Evolutionary conservation across 805 yeast species (phyloP).

Genomic region (Helenozyma baotianmanensis): DNA sequence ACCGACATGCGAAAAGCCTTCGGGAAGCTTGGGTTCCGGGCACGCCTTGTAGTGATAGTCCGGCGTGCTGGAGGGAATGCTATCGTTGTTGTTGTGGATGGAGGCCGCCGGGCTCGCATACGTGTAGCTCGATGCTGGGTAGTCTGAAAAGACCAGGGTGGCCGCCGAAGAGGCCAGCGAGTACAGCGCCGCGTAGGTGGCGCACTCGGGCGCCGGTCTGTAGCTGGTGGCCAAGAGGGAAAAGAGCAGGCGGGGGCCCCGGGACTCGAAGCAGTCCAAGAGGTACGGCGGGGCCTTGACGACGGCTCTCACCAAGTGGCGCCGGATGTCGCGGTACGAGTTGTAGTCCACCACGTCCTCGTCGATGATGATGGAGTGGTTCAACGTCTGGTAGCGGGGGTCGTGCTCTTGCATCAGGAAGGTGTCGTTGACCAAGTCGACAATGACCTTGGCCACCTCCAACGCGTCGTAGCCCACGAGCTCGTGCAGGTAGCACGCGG

Average conservation of each 20-base stretch:
- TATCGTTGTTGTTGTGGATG: not conserved
- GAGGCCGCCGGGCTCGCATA: slow-evolving; percentile 1
- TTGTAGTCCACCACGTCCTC: slow-evolving; percentile 3
- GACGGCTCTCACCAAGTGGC: slow-evolving; percentile 7
- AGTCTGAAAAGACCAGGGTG: slow-evolving; percentile 5
- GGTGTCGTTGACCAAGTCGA: slow-evolving; percentile 30
- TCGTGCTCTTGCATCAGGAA: slow-evolving; percentile 19
- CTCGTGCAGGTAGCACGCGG: slow-evolving; percentile 44
- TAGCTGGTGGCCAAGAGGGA: slow-evolving; percentile 4
- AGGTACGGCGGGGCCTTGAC: slow-evolving; percentile 11
- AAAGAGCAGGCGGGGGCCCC: slow-evolving; percentile 12
- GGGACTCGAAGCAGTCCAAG: slow-evolving; percentile 8
- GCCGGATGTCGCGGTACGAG: slow-evolving; percentile 7
- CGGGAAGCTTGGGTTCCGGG: slow-evolving; percentile 1
- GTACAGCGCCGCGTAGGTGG: slow-evolving; percentile 1
- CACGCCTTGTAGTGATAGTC: not conserved
- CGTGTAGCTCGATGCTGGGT: slow-evolving; percentile 5
- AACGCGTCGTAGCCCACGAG: slow-evolving; percentile 17
- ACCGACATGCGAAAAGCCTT: slow-evolving; percentile 1
- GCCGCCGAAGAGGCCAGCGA: slow-evolving; percentile 1
- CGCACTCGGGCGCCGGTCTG: not conserved
- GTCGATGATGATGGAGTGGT: slow-evolving; percentile 7
- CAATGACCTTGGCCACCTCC: slow-evolving; percentile 24
- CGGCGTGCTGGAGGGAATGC: not conserved
- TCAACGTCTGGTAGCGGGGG: slow-evolving; percentile 21